A percentile compares a stretch with the other conserved stretches of the same genome.
Evolutionary conservation across 352 stramenopile genomes (phyloP).

Genomic region (Phytopythium oedochilum): DNA sequence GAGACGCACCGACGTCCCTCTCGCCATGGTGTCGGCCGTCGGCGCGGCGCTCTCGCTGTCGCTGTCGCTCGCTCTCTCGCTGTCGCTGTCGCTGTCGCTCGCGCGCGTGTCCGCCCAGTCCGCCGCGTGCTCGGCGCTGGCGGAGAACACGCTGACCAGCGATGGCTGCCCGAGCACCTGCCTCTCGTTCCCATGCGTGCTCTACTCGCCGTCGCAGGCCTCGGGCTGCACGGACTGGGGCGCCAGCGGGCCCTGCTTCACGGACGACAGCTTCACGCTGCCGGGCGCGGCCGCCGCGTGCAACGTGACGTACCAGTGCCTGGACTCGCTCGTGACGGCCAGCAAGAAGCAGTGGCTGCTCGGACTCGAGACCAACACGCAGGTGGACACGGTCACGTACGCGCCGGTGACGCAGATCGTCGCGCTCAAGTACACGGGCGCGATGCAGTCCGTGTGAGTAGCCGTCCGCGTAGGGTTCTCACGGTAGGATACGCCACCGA

Average conservation of each 20-base stretch:
- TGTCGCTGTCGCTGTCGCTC: background rate
- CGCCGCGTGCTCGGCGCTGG: slow-evolving; percentile 34
- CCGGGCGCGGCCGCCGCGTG: slow-evolving; percentile 18
- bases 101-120: background rate
- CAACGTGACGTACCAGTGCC: slow-evolving; percentile 55
- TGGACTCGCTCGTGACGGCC: slow-evolving; percentile 34
- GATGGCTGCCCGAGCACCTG: slow-evolving; percentile 34
- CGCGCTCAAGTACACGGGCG: slow-evolving; percentile 25
- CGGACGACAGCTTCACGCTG: slow-evolving; percentile 18
- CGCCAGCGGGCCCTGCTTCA: slow-evolving; percentile 30
- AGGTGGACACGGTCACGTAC: slow-evolving; percentile 24
- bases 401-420: slow-evolving; percentile 46
- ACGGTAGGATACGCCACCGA: no score
- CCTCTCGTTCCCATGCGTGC: slow-evolving; percentile 29
- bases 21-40: background rate
- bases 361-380: slow-evolving; percentile 17
- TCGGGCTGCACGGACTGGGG: slow-evolving; percentile 19
- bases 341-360: slow-evolving; percentile 31
- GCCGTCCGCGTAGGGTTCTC: no score
- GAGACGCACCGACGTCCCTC: no score
- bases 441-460: slow-evolving; percentile 37
- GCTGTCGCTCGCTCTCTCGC: background rate
- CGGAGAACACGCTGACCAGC: slow-evolving; percentile 46
- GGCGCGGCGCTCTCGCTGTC: background rate
- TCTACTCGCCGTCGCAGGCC: slow-evolving; percentile 40